Percentiles rank a stretch among this genome's conserved stretches.
Conservation (phyloP, 148 eudicot species). For the Chenopodium formosanum region DNA sequence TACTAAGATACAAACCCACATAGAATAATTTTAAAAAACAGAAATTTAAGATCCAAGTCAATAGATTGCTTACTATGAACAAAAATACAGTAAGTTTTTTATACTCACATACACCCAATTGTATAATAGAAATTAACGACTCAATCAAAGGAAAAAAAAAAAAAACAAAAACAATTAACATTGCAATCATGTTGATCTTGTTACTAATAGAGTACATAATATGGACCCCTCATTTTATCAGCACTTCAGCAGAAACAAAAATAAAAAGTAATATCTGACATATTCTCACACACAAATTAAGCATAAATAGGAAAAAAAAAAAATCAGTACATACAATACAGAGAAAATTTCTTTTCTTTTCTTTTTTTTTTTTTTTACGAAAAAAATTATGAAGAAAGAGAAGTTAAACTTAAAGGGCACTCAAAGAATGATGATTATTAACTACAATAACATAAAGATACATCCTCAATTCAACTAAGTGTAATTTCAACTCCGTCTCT, state of each 20-base stretch:
- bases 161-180: too few species aligned
- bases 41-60: conserved; percentile 2
- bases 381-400: neutral
- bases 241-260: too few species aligned
- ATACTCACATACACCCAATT: too few species aligned
- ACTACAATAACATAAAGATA: neutral
- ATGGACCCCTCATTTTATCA: neutral
- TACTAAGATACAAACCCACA: neutral
- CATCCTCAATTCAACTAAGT: neutral
- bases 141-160: too few species aligned
- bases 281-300: neutral
- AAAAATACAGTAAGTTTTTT: neutral
- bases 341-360: too few species aligned
- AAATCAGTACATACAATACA: neutral
- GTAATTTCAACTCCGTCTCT: neutral
- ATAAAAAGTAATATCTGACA: neutral
- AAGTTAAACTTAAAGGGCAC: conserved; percentile 14
- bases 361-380: too few species aligned
- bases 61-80: neutral
- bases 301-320: neutral
- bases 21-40: neutral
- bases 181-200: neutral
- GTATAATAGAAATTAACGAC: too few species aligned
- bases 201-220: neutral
- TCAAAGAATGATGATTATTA: conserved; percentile 20